Evolutionary conservation across 306 rosid genomes (phyloP).

Genomic region (Malus sieversii): DNA sequence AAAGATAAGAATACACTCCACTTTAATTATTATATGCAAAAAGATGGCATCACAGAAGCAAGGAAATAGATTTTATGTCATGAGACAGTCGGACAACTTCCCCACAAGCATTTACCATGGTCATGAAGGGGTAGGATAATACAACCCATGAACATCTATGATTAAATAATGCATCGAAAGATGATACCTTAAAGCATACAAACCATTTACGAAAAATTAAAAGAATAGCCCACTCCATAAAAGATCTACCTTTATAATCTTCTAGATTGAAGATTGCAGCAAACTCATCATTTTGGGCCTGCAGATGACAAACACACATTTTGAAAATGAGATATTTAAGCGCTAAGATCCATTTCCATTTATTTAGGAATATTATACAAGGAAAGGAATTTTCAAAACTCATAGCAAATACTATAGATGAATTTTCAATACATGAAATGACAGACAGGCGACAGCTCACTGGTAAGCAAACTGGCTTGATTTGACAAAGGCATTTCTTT

Average conservation of each 20-base stretch:
- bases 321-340: neutral
- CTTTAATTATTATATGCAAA: neutral
- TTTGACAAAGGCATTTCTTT: neutral
- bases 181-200: neutral
- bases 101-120: neutral
- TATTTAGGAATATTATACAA: neutral
- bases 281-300: constrained; percentile 87
- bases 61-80: neutral
- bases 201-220: neutral
- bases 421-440: neutral
- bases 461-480: neutral
- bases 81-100: neutral
- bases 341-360: neutral
- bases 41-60: neutral
- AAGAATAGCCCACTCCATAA: neutral
- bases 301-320: constrained; percentile 29
- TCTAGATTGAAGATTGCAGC: constrained; percentile 81
- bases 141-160: neutral
- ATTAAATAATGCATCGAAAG: neutral
- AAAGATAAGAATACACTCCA: constrained; percentile 2
- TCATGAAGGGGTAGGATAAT: neutral
- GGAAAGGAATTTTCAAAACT: neutral
- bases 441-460: neutral
- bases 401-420: neutral
- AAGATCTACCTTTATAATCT: constrained; percentile 78